Evolutionary conservation across 2,329 filamentous ascomycete genomes (phyloP).

Genomic region (Phoma sp.): DNA sequence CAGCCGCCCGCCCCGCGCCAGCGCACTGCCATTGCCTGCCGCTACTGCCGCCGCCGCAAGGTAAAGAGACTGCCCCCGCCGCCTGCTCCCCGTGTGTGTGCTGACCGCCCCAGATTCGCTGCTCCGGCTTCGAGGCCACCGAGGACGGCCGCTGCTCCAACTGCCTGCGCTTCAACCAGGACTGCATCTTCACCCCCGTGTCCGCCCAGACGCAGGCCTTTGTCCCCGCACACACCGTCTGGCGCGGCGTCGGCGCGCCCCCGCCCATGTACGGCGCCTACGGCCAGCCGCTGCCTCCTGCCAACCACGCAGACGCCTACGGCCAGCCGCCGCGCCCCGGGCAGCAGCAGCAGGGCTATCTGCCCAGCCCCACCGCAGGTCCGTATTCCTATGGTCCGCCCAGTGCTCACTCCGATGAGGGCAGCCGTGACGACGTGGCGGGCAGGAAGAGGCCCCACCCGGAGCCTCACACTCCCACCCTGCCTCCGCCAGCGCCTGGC

Average conservation of each 20-base stretch:
- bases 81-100: background rate
- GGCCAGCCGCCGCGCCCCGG: slow-evolving; percentile 45
- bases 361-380: slow-evolving; percentile 56
- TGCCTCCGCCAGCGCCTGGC: slow-evolving; percentile 58
- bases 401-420: slow-evolving; percentile 48
- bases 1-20: slow-evolving; percentile 63
- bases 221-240: slow-evolving; percentile 74
- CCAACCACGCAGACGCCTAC: slow-evolving; percentile 45
- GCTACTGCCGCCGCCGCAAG: slow-evolving; percentile 67
- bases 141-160: slow-evolving; percentile 76
- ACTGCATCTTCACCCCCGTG: slow-evolving; percentile 79
- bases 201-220: slow-evolving; percentile 78
- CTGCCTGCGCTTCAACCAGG: slow-evolving; percentile 76
- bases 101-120: slow-evolving; percentile 68
- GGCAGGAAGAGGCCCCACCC: slow-evolving; percentile 57
- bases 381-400: slow-evolving; percentile 50
- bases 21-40: slow-evolving; percentile 67
- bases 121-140: slow-evolving; percentile 76
- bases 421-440: slow-evolving; percentile 47
- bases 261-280: slow-evolving; percentile 62
- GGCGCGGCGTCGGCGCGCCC: slow-evolving; percentile 53
- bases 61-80: slow-evolving; percentile 44
- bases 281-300: slow-evolving; percentile 57
- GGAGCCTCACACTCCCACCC: slow-evolving; percentile 60
- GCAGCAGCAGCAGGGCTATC: slow-evolving; percentile 49